phyloP scores from a whole-genome alignment of 805 yeast genomes.

The Geotrichum ghanense region DNA sequence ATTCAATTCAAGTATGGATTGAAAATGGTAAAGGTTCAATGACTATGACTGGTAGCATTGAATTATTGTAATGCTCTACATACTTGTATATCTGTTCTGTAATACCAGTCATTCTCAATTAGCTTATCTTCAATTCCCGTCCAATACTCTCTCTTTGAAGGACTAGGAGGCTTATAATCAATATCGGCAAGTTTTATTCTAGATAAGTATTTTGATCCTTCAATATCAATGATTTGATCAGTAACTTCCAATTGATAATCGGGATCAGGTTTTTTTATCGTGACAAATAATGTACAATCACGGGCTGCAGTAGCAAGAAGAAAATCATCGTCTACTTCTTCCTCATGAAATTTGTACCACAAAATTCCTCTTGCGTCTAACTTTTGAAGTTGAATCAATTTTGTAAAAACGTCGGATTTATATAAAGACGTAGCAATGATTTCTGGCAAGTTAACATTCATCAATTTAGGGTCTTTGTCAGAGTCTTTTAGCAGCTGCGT shows the following conservation, averaged over 20 bases:
- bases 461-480: slow-evolving; percentile 3
- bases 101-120: neutral
- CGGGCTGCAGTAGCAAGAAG: slow-evolving; percentile 42
- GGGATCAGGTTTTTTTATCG: slow-evolving; percentile 19
- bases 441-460: slow-evolving; percentile 10
- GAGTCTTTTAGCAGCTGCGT: slow-evolving; percentile 2
- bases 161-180: slow-evolving; percentile 34
- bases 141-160: slow-evolving; percentile 37
- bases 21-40: slow-evolving; percentile 14
- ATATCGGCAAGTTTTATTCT: slow-evolving; percentile 38
- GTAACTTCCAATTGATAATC: slow-evolving; percentile 3
- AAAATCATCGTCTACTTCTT: slow-evolving; percentile 30
- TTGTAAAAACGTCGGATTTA: slow-evolving; percentile 14
- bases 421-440: slow-evolving; percentile 11
- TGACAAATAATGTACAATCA: slow-evolving; percentile 44
- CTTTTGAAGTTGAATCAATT: slow-evolving; percentile 22
- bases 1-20: slow-evolving; percentile 26
- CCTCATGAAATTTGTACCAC: slow-evolving; percentile 6
- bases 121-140: slow-evolving; percentile 27
- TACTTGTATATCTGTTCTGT: neutral
- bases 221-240: slow-evolving; percentile 15
- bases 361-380: slow-evolving; percentile 20
- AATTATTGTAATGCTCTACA: slow-evolving; percentile 4
- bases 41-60: slow-evolving; percentile 18
- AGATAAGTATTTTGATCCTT: slow-evolving; percentile 15